Base-by-base conservation (phyloP, 1,139 yeast species). In the Saccharomyces hybrid region DNA sequence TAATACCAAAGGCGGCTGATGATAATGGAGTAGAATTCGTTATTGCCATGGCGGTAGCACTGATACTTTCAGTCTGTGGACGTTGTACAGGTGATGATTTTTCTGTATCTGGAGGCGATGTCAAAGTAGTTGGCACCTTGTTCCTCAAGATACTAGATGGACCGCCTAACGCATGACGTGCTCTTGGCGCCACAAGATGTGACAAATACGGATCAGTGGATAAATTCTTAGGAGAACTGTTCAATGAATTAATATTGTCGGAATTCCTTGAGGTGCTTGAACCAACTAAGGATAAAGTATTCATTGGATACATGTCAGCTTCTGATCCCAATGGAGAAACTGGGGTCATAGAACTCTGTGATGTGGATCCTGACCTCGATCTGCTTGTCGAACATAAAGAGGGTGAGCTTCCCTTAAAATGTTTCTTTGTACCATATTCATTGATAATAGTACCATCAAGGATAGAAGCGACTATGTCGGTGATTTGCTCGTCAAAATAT, bases 381-480 rank as follows among this genome's bases (percentile, higher is more conserved):
- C 49, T 50, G 3, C 42, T 32, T 4, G 58, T 50, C 2, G 58
- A 52, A 9, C 46, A 26, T 14, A 52, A 26, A 8, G 58, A 57
- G 2, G 56, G 47, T 9, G 56, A 47, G 25, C 47, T 23, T 8
- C 49, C 51, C 29, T 48, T 53, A 11, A 56, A 54, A 29, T 56
- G 46, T 27, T 58, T 60, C 46, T 50, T 56, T 23, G 56, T 56
- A 11, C 60, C 62, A 29, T 57, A 52, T 32, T 60, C 59, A 38
- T 62, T 60, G 13, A 61, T 44, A 13, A 62, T 55, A 2, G 63
- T 55, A 11, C 64, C 64, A 56, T 61, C 62, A 14, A 62, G 20
- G 46, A 63, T 63, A 2, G 66, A 58, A 2, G 61, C 56, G 5
- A 65, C 61, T 41, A 63, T 56, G 38, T 56, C 60, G 5, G 64